A percentile compares a stretch with the other conserved stretches of the same genome.
These are phyloP conservation scores for Phaeoacremonium minimum DNA, from an alignment of 2,329 filamentous ascomycete species.

Conservation along the genomic window DNA sequence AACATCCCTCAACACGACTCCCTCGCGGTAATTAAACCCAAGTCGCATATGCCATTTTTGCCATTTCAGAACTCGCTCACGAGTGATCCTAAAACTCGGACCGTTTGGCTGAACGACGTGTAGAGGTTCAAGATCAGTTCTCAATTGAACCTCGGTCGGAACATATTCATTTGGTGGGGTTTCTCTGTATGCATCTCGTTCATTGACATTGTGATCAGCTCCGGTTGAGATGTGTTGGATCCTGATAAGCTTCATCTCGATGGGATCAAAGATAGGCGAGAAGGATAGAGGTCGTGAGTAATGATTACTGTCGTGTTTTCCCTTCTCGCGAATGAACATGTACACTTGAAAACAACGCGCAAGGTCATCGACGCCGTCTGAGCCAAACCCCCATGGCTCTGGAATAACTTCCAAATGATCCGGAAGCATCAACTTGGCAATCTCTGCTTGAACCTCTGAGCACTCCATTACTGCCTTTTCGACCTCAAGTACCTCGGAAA, in stretches of 20 bases:
- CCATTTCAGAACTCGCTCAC: conserved; percentile 18
- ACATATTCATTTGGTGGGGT: conserved; percentile 59
- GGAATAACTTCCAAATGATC: conserved; percentile 53
- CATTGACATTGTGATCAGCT: conserved; percentile 52
- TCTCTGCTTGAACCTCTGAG: conserved; percentile 51
- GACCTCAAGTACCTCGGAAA: conserved; percentile 53
- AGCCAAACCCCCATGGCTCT: conserved; percentile 63
- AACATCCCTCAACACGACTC: conserved; percentile 52
- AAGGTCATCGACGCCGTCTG: conserved; percentile 42
- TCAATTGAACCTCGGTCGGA: conserved; percentile 54
- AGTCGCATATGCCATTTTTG: conserved; percentile 38
- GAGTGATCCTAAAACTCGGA: conserved; percentile 54
- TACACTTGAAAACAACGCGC: conserved; percentile 58
- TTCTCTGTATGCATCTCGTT: conserved; percentile 52
- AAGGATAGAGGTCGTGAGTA: conserved; percentile 64
- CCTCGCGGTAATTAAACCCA: conserved; percentile 46
- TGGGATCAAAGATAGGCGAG: conserved; percentile 61
- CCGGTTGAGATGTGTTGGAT: conserved; percentile 69
- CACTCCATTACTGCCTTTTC: conserved; percentile 53
- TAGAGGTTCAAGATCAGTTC: conserved; percentile 58
- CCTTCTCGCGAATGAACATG: conserved; percentile 61
- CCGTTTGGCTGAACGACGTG: conserved; percentile 61
- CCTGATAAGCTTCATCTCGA: conserved; percentile 59
- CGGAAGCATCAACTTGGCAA: conserved; percentile 59
- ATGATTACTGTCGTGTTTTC: conserved; percentile 63